Evolutionary conservation across 306 rosid genomes (phyloP), one percentile per base, ranked within the genome.

Genomic region (Gillenia trifoliata): DNA sequence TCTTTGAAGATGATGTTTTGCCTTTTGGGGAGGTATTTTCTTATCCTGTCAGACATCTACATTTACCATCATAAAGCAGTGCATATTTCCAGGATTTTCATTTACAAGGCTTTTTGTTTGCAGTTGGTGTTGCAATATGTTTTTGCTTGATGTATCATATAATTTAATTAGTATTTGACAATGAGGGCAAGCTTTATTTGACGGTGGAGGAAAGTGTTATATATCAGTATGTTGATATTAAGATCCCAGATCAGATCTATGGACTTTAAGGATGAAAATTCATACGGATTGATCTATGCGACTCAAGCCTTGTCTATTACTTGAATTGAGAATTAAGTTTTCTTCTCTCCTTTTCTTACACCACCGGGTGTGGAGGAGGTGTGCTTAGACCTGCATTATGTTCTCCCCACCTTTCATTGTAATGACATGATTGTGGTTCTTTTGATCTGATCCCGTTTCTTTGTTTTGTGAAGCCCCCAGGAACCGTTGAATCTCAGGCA

Each of bases 1-100:
- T 94, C 83, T 94, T 94, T 29, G 97, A 83, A 85, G 83, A 78
- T 81, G 98, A 94, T 56, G 85, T 59, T 45, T 87, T 94, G 63
- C 96, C 98, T 76, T 94, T 94, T 71, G 98, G 98, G 78, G 97
- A 94, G 98, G 98, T 94, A 94, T 79, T 29, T 66, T 33, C 26
- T 67, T 79, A 16, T 56, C 70, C 20, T 50, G 54, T 64, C 16
- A 10, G 17, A 49, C 30, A 66, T 75, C 22, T 70, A 50, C 70
- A 36, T n/a, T n/a, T 54, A 31, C 40, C 25, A 4, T 41, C 73
- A 57, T 61, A 56, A 47, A 8, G 54, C 61, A 38, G 56, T 66
- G 45, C 6, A 34, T 11, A 31, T 55, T 47, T 43, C 45, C 29
- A 23, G 41, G 8, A 63, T 10, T 23, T 25, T 30, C 28, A 34